Evolutionary conservation across 805 yeast species (phyloP), one percentile per base, ranked within the genome.

Genomic region (Cyberlindnera maritima): DNA sequence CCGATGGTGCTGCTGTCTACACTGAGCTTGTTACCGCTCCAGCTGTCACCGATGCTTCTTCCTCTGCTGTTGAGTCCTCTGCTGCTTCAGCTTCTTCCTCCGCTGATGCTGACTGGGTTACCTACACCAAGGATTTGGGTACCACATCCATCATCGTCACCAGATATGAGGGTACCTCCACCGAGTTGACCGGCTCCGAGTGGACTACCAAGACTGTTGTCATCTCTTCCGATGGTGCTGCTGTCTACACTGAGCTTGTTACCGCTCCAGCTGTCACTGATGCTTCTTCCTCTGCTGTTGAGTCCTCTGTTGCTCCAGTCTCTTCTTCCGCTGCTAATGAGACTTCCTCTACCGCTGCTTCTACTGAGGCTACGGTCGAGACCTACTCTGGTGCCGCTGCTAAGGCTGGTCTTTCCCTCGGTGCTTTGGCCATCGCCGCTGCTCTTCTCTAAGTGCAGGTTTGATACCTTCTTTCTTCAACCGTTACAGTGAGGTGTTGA

Each of bases 21-120:
- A 41, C 44, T 19, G 37, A 35, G 25, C 19, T 35, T n/a, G 20
- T 35, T 20, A 35, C 37, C 11, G 37, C 37, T 14, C 37, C 37
- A 33, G 36, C 20, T 18, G 19, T 7, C 9, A 11, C 37, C 19
- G 37, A 33, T 17, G 36, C 18, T 33, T 28, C 31, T 14, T 28
- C 31, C 13, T 28, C 31, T 11, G 31, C 31, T 15, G 20, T n/a
- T 33, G 36, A 9, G 18, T 18, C 36, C n/a, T 15, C 20, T 5
- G n/a, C 18, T 18, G 11, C 36, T 19, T 36, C 44, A 51, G 50
- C 60, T 26, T 56, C 59, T 43, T 59, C 62, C 44, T 41, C 53
- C 31, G 49, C 59, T 44, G 42, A 21, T 21, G 25, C 25, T 9
- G 25, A 21, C 25, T 21, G 25, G 25, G 25, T 21, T 9, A 21